phyloP scores from a whole-genome alignment of 2,329 filamentous ascomycete species.

The Colletotrichum lupini region DNA sequence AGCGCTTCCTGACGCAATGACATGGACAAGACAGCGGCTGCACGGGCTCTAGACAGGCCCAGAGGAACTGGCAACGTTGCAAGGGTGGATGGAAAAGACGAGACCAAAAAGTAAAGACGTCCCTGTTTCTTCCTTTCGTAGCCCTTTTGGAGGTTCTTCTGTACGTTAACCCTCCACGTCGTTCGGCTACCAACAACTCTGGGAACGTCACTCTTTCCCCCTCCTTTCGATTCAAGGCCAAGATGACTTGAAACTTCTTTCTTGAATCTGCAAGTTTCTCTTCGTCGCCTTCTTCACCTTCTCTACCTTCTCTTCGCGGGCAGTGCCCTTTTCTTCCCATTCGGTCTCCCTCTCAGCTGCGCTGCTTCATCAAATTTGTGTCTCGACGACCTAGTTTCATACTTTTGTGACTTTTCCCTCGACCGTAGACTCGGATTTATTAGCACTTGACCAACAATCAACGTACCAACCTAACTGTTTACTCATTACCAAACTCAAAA shows the following conservation, averaged over 20 bases:
- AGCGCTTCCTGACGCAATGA: conserved; percentile 33
- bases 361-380: conserved; percentile 17
- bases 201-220: conserved; percentile 5
- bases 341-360: conserved; percentile 18
- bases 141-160: neutral
- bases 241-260: conserved; percentile 31
- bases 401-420: neutral
- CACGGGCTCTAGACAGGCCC: conserved; percentile 16
- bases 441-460: neutral
- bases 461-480: neutral
- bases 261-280: conserved; percentile 8
- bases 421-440: conserved; percentile 1
- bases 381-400: conserved; percentile 18
- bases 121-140: neutral
- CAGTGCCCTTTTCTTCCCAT: conserved; percentile 20
- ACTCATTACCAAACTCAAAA: neutral
- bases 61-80: neutral
- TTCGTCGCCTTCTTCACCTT: neutral
- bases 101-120: conserved; percentile 3
- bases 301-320: conserved; percentile 23
- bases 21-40: conserved; percentile 28
- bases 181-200: neutral
- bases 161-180: neutral
- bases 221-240: conserved; percentile 12
- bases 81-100: conserved; percentile 6